Evolutionary conservation across 495 filamentous ascomycete species (phyloP).

Genomic region (Lasiosphaeris hirsuta): DNA sequence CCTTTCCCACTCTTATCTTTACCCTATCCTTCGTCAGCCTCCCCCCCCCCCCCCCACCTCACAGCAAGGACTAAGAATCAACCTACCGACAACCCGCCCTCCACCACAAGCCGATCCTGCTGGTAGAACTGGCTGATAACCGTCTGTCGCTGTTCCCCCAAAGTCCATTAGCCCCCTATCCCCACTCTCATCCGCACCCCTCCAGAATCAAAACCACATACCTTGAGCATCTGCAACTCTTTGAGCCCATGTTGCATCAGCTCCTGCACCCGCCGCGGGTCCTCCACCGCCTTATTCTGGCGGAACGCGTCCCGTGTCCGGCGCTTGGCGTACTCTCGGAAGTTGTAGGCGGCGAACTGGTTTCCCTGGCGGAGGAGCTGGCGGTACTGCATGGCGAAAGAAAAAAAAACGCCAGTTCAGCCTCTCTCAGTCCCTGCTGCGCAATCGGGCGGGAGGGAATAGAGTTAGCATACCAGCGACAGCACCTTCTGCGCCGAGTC

Average conservation of each 20-base stretch:
- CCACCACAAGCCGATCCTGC: slow-evolving; percentile 86
- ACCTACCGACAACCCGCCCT: slow-evolving; percentile 65
- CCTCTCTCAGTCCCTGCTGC: background rate
- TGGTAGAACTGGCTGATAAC: slow-evolving; percentile 93
- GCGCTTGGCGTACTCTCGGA: slow-evolving; percentile 91
- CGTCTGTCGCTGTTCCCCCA: slow-evolving; percentile 74
- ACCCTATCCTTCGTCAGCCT: slow-evolving; percentile 49
- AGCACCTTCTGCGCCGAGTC: slow-evolving; percentile 68
- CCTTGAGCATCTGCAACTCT: slow-evolving; percentile 89
- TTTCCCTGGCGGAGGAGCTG: slow-evolving; percentile 81
- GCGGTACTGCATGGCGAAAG: slow-evolving; percentile 63
- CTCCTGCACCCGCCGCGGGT: slow-evolving; percentile 73
- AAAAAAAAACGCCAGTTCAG: background rate
- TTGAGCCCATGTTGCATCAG: slow-evolving; percentile 84
- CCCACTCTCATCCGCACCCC: background rate
- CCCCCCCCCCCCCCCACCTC: background rate
- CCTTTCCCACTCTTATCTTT: slow-evolving; percentile 69
- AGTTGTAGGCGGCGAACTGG: slow-evolving; percentile 93
- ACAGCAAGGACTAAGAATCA: background rate
- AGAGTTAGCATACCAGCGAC: slow-evolving; percentile 57
- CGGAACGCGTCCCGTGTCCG: slow-evolving; percentile 85
- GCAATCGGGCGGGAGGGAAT: background rate
- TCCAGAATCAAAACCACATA: slow-evolving; percentile 47
- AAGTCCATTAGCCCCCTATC: background rate
- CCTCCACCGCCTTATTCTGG: slow-evolving; percentile 67